Evolutionary conservation across 148 eudicot genomes (phyloP).

Genomic region (Tetragonia tetragonoides): DNA sequence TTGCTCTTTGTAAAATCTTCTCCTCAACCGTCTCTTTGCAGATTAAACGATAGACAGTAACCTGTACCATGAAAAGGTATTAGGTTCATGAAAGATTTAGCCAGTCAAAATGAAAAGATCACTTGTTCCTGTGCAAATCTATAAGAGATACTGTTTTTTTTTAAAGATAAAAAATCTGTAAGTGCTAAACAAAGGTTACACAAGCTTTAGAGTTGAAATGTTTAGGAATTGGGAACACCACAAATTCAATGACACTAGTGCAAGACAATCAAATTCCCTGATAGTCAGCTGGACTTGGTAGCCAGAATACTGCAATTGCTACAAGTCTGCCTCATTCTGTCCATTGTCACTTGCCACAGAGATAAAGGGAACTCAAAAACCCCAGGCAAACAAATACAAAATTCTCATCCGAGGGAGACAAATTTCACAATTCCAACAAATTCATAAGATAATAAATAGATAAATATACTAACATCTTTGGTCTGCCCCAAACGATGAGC

Average conservation of each 20-base stretch:
- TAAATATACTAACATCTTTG: constrained; percentile 68
- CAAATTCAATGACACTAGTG: not conserved
- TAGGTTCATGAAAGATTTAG: not conserved
- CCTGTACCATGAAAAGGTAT: constrained; percentile 40
- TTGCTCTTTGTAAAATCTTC: constrained; percentile 93
- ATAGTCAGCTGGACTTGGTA: not conserved
- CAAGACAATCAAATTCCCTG: not conserved
- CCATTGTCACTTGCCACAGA: not conserved
- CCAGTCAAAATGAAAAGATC: not conserved
- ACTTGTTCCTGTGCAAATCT: not conserved
- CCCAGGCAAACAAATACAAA: not conserved
- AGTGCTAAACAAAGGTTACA: not conserved
- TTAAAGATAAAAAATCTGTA: no score
- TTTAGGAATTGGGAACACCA: not conserved
- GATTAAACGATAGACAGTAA: constrained; percentile 88
- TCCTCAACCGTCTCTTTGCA: constrained; percentile 99
- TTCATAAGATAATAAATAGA: not conserved
- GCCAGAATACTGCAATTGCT: not conserved
- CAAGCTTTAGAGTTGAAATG: not conserved
- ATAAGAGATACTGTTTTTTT: not conserved
- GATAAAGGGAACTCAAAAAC: not conserved
- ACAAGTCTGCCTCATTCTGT: not conserved
- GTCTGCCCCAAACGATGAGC: constrained; percentile 99
- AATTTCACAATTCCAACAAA: not conserved
- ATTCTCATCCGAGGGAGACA: not conserved